Evolutionary conservation across 768 basidiomycete genomes (phyloP), one percentile per base, ranked within the genome.

Genomic region (Kondoa subrosea): DNA sequence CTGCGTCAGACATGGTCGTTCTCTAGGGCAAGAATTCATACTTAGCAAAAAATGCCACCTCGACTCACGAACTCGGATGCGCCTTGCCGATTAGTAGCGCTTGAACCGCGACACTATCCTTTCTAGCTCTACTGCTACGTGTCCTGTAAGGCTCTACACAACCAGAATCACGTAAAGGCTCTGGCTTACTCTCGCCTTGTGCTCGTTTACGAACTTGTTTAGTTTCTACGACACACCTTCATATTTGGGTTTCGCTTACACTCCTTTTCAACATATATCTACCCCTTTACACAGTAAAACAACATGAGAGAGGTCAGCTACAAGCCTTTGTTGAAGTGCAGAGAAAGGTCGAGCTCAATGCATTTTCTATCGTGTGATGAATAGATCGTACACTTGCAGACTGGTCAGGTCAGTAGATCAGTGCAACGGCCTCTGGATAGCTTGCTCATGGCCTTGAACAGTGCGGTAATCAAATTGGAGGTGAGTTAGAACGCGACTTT

Each of bases 401-500:
- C 61, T 31, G 61, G 61, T 32, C 61, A 63, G 61, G 61, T 63
- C 3, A 12, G 61, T 50, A 21, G 40, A 50, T 8, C 40, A 8
- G 40, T 8, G 8, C 21, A 21, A 8, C 12, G 12, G 40, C 21
- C 40, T 8, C 8, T 50, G 40, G 12, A 8, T 8, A 50, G 8
- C 30, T n/a, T 63, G 27, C 34, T 4, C 61, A 8, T 27, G 21
- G 25, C 25, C 29, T 4, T n/a, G n/a, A 21, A 32, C 29, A 63
- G 61, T 63, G 61, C 29, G 61, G 61, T 32, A 63, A 63, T 32
- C 61, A 63, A 32, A 63, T 63, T 30, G 61, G 61, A 31, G 27
- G n/a, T n/a, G n/a, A n/a, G n/a, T n/a, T n/a, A n/a, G n/a, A n/a
- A n/a, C 16, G 61, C 33, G 27, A 33, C 61, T 63, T 63, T n/a